Evolutionary conservation across 139 green algal genomes (phyloP).

Genomic region (Closterium sp.): DNA sequence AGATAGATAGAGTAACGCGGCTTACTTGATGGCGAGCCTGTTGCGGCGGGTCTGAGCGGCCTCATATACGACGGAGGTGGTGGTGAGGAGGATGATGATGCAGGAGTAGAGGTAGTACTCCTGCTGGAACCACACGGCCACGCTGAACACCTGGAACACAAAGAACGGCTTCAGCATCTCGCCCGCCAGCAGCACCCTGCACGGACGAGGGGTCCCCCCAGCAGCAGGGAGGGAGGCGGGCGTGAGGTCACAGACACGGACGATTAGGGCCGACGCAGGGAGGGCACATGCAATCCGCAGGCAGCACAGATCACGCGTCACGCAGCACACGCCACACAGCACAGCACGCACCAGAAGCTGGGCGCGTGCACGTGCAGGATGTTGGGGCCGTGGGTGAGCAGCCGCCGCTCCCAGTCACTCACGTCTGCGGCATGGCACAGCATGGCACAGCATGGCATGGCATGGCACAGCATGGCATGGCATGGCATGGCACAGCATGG

Average conservation of each 20-base stretch:
- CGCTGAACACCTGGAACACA: constrained; percentile 80
- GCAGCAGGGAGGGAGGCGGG: neutral
- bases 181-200: constrained; percentile 64
- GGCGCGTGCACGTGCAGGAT: neutral
- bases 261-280: no score
- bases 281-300: neutral
- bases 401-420: neutral
- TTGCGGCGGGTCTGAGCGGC: constrained; percentile 15
- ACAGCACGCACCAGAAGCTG: neutral
- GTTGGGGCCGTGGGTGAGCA: neutral
- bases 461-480: neutral
- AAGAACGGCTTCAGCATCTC: constrained; percentile 94
- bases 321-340: neutral
- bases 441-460: neutral
- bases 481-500: neutral
- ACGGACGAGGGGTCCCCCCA: no score
- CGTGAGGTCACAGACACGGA: neutral
- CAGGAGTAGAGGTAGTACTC: constrained; percentile 29
- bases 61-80: constrained; percentile 11
- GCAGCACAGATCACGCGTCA: no score
- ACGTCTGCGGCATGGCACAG: neutral
- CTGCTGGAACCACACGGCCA: constrained; percentile 71
- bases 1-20: neutral
- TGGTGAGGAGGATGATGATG: constrained; percentile 25
- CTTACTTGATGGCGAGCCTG: constrained; percentile 12